A percentile compares a stretch with the other conserved stretches of the same genome.
These are phyloP conservation scores for Prunus dulcis DNA, from an alignment of 306 rosid genomes.

Conservation along the genomic window DNA sequence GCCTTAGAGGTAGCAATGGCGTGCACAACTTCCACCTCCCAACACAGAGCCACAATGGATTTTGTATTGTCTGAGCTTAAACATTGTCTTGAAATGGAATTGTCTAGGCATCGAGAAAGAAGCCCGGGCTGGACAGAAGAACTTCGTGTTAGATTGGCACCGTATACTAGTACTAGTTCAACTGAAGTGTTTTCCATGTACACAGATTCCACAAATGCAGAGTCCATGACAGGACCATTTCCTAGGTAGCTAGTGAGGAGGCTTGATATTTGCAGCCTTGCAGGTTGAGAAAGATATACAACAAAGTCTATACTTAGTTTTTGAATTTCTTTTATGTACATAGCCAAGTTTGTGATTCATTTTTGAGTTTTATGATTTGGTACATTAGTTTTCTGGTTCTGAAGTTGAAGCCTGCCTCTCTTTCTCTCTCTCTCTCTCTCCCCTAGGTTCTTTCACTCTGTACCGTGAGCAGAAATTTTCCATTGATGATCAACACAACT, in stretches of 20 bases:
- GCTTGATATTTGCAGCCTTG: not conserved
- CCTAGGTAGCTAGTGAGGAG: constrained; percentile 7
- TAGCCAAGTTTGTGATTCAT: no score
- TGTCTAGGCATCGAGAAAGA: constrained; percentile 26
- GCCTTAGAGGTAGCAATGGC: constrained; percentile 50
- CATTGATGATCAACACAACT: no score
- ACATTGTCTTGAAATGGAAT: constrained; percentile 36
- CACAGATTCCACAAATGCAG: constrained; percentile 24
- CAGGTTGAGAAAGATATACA: not conserved
- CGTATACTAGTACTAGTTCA: not conserved
- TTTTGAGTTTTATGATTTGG: no score
- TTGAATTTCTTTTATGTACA: no score
- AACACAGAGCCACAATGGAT: constrained; percentile 51
- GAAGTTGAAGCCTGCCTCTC: no score
- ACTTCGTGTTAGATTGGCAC: not conserved
- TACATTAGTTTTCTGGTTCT: no score
- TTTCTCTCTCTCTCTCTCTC: no score
- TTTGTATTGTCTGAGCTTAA: constrained; percentile 46
- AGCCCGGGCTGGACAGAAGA: constrained; percentile 14
- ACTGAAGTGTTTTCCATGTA: not conserved
- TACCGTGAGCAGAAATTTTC: no score
- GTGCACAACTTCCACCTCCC: constrained; percentile 43
- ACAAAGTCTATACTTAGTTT: not conserved
- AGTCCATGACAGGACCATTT: constrained; percentile 20
- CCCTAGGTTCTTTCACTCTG: no score